A percentile compares a stretch with the other conserved stretches of the same genome.
These are phyloP conservation scores for Lumnitzera littorea DNA, from an alignment of 345 rosid genomes.

Conservation along the genomic window DNA sequence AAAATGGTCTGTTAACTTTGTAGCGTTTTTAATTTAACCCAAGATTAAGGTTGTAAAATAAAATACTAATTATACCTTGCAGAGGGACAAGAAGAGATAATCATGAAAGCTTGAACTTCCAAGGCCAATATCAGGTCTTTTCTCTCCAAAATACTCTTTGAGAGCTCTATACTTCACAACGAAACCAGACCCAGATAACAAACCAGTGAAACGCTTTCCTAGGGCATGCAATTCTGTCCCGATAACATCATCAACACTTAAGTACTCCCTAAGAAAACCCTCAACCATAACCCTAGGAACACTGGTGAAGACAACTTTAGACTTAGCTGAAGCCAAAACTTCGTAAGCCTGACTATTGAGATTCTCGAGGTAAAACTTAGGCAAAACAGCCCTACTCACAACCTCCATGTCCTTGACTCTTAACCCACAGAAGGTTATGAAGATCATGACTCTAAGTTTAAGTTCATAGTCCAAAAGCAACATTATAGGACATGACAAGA, in stretches of 20 bases:
- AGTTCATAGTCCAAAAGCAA: conserved; percentile 47
- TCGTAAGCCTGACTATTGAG: conserved; percentile 52
- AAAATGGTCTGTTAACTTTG: background rate
- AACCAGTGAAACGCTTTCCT: conserved; percentile 54
- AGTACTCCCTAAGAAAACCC: conserved; percentile 58
- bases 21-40: background rate
- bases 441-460: conserved; percentile 49
- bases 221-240: conserved; percentile 63
- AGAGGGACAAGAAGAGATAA: conserved; percentile 53
- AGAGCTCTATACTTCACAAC: conserved; percentile 53
- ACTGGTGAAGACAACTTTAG: conserved; percentile 53
- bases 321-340: conserved; percentile 30
- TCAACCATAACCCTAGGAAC: conserved; percentile 84
- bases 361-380: conserved; percentile 86
- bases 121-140: conserved; percentile 52
- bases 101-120: conserved; percentile 57
- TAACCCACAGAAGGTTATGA: conserved; percentile 75
- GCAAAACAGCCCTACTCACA: conserved; percentile 74
- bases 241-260: conserved; percentile 46
- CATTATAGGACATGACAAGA: conserved; percentile 49
- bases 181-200: conserved; percentile 56
- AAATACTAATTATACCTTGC: conserved; percentile 41
- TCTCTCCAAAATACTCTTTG: conserved; percentile 46
- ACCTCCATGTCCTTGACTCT: conserved; percentile 42
- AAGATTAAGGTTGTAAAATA: background rate